Percentiles rank a stretch among this genome's conserved stretches.
These are phyloP conservation scores for Umbelopsis sp. DNA, from an alignment of 192 early-diverging fungal species.

Conservation along the genomic window DNA sequence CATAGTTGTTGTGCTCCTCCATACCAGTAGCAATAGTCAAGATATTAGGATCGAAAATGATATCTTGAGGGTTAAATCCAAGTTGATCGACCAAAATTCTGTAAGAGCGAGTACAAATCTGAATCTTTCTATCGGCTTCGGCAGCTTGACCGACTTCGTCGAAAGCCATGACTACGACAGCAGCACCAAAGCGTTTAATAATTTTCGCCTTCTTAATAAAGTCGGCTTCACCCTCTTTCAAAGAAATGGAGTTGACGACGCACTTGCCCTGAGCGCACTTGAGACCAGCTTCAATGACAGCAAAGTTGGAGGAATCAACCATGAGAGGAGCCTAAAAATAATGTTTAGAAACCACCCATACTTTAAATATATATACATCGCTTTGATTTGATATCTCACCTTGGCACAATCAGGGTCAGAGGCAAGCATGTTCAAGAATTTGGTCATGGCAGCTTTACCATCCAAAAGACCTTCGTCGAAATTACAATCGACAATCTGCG, in stretches of 20 bases:
- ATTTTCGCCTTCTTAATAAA: constrained; percentile 91
- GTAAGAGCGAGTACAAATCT: constrained; percentile 91
- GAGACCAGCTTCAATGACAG: constrained; percentile 92
- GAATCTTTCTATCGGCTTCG: constrained; percentile 80
- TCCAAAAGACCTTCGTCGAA: constrained; percentile 98
- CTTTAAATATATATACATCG: background rate
- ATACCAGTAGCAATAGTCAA: constrained; percentile 95
- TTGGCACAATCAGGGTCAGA: constrained; percentile 90
- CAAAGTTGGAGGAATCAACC: constrained; percentile 98
- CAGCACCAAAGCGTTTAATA: constrained; percentile 90
- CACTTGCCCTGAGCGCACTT: constrained; percentile 97
- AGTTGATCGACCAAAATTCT: constrained; percentile 82
- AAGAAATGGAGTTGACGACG: constrained; percentile 95
- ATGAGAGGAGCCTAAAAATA: constrained; percentile 67
- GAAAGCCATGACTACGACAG: constrained; percentile 97
- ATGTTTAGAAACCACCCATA: background rate
- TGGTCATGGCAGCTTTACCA: constrained; percentile 90
- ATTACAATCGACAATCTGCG: constrained; percentile 94
- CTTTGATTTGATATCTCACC: constrained; percentile 22
- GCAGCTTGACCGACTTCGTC: constrained; percentile 95
- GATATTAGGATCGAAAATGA: constrained; percentile 90
- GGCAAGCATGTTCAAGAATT: constrained; percentile 92
- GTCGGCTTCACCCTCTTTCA: constrained; percentile 94
- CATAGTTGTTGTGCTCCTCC: constrained; percentile 96
- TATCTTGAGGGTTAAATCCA: constrained; percentile 51